Conservation (phyloP, 129 eudicot genomes). For the Artemisia tridentata region DNA sequence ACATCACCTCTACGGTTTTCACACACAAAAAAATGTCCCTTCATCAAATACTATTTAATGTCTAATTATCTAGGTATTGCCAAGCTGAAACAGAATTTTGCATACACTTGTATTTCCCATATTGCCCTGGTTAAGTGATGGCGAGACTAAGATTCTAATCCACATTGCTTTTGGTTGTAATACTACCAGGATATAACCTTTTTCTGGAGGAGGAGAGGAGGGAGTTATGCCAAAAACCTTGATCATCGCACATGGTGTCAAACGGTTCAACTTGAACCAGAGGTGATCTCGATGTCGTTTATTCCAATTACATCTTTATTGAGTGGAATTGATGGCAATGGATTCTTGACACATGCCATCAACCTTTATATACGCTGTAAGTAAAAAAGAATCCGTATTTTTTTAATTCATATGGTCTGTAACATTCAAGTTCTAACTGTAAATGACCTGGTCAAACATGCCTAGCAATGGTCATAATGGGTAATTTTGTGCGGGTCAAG, state of each 20-base stretch:
- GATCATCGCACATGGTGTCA: conserved; percentile 65
- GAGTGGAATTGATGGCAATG: conserved; percentile 71
- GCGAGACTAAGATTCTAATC: conserved; percentile 3
- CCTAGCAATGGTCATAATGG: too few relatives aligned
- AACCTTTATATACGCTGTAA: conserved; percentile 73
- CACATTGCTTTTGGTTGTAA: not conserved
- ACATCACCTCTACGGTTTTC: too few relatives aligned
- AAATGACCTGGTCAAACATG: too few relatives aligned
- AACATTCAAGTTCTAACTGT: too few relatives aligned
- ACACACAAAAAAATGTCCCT: too few relatives aligned
- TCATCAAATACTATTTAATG: too few relatives aligned
- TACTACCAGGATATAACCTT: conserved; percentile 63
- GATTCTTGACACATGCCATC: conserved; percentile 74
- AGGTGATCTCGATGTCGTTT: conserved; percentile 66
- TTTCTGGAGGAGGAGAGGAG: conserved; percentile 78
- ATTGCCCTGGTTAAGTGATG: not conserved
- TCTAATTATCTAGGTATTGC: too few relatives aligned
- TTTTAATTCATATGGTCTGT: not conserved
- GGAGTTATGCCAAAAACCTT: conserved; percentile 45
- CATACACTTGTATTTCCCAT: not conserved
- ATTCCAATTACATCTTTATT: conserved; percentile 67
- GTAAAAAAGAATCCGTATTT: conserved; percentile 15
- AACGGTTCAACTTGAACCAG: conserved; percentile 67
- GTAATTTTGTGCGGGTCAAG: too few relatives aligned
- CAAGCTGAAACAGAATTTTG: not conserved